Evolutionary conservation across 192 early-diverging fungal genomes (phyloP).

Genomic region (Linnemannia schmuckeri): DNA sequence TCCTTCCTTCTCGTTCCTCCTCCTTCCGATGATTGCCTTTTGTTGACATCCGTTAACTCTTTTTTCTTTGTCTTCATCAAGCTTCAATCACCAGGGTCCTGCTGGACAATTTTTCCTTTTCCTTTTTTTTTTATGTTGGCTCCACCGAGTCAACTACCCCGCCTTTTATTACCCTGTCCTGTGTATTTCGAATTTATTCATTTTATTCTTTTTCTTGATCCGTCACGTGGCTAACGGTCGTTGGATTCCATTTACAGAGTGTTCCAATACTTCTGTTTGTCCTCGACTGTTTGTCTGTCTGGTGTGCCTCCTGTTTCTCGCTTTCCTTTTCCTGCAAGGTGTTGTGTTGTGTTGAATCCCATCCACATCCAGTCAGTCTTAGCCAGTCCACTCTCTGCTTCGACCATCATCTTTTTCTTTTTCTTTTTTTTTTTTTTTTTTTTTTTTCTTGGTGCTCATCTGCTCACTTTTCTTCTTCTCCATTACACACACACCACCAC

Average conservation of each 20-base stretch:
- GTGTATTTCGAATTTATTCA: background rate
- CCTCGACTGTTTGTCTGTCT: background rate
- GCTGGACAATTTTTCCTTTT: too few species aligned
- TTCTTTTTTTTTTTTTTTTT: too few species aligned
- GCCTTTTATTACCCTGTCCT: background rate
- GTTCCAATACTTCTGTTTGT: background rate
- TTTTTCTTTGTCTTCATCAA: too few species aligned
- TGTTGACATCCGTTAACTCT: too few species aligned
- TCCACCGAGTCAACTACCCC: too few species aligned
- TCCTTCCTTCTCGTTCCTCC: too few species aligned
- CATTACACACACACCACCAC: background rate
- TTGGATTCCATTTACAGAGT: background rate
- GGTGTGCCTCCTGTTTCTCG: too few species aligned
- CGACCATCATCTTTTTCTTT: conserved; percentile 10
- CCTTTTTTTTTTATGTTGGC: too few species aligned
- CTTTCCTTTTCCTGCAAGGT: background rate
- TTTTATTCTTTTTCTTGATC: background rate
- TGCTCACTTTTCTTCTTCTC: conserved; percentile 6
- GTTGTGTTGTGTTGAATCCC: too few species aligned
- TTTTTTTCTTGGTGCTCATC: background rate
- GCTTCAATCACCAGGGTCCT: too few species aligned
- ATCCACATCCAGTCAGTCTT: background rate
- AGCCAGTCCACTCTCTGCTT: background rate
- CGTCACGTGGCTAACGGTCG: background rate
- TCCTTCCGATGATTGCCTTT: too few species aligned